Conservation (phyloP, 768 basidiomycete species). For the Sistotremastrum suecicum region DNA sequence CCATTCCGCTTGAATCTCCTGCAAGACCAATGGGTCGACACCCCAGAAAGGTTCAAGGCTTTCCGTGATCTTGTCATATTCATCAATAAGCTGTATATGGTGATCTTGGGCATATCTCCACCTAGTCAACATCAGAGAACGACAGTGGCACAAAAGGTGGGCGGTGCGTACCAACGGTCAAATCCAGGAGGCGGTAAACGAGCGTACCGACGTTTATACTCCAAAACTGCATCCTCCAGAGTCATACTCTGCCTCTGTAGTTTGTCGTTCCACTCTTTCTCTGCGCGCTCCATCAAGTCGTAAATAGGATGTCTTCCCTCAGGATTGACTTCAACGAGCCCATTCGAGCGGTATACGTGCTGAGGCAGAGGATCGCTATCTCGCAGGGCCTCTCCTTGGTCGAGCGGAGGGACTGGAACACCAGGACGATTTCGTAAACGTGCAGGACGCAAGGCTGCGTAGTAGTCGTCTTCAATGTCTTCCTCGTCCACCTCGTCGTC, state of each 20-base stretch:
- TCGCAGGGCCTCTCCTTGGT: no score
- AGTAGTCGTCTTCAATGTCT: no score
- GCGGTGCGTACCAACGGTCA: conserved; percentile 23
- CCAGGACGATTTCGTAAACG: no score
- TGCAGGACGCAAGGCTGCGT: no score
- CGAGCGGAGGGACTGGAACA: no score
- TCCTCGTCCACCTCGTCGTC: no score
- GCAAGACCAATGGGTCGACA: conserved; percentile 17
- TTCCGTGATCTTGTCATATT: conserved; percentile 30
- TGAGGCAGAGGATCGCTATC: no score
- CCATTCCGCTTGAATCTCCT: conserved; percentile 8
- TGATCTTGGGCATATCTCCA: conserved; percentile 29
- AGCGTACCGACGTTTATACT: conserved; percentile 23
- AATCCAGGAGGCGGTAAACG: conserved; percentile 26
- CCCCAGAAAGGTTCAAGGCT: conserved; percentile 25
- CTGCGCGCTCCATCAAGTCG: conserved; percentile 24
- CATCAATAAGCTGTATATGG: conserved; percentile 27
- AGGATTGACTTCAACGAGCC: conserved; percentile 21
- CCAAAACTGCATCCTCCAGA: conserved; percentile 21
- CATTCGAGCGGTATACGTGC: conserved; percentile 16
- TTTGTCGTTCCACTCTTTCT: conserved; percentile 23
- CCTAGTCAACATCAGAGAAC: conserved; percentile 8
- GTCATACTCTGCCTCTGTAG: conserved; percentile 20
- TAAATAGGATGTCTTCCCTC: conserved; percentile 29
- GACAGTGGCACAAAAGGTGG: background rate